Conservation (phyloP, 208 protist genomes). For the Trypanosoma boissoni region DNA sequence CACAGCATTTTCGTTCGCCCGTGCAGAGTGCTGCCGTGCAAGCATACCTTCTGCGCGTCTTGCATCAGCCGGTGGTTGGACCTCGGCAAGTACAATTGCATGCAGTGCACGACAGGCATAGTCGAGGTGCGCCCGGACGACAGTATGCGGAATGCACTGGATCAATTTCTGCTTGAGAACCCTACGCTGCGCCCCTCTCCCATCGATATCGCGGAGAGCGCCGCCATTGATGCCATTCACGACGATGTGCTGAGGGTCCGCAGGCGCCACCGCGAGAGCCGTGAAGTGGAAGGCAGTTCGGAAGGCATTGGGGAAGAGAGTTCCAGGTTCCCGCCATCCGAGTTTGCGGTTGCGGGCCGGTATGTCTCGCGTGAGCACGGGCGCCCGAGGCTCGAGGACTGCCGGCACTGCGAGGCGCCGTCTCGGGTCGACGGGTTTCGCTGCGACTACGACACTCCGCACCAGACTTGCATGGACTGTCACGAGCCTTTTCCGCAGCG, state of each 20-base stretch:
- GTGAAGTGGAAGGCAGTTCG: slow-evolving; percentile 15
- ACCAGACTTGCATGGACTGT: slow-evolving; percentile 53
- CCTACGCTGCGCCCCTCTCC: slow-evolving; percentile 31
- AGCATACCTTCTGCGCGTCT: slow-evolving; percentile 85
- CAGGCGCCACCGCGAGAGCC: slow-evolving; percentile 26
- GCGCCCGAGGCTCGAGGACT: no score
- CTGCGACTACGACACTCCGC: slow-evolving; percentile 46
- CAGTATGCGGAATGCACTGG: slow-evolving; percentile 70
- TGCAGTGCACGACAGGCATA: slow-evolving; percentile 56
- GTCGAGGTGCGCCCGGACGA: slow-evolving; percentile 73
- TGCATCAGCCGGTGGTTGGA: slow-evolving; percentile 79
- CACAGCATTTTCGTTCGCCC: slow-evolving; percentile 59
- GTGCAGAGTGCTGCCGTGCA: slow-evolving; percentile 78
- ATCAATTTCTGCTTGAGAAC: slow-evolving; percentile 51
- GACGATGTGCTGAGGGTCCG: slow-evolving; percentile 31
- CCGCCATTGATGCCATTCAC: slow-evolving; percentile 57
- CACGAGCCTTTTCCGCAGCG: slow-evolving; percentile 57
- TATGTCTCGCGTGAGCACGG: no score
- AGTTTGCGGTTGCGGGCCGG: no score
- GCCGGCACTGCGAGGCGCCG: slow-evolving; percentile 48
- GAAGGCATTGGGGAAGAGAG: slow-evolving; percentile 5
- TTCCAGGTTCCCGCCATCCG: no score
- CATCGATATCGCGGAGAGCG: slow-evolving; percentile 44
- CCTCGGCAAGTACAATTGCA: slow-evolving; percentile 41
- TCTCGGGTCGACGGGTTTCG: slow-evolving; percentile 62